A percentile compares a stretch with the other conserved stretches of the same genome.
These are phyloP conservation scores for Lasiosphaeriaceae sp. DNA, from an alignment of 495 filamentous ascomycete genomes.

Conservation along the genomic window DNA sequence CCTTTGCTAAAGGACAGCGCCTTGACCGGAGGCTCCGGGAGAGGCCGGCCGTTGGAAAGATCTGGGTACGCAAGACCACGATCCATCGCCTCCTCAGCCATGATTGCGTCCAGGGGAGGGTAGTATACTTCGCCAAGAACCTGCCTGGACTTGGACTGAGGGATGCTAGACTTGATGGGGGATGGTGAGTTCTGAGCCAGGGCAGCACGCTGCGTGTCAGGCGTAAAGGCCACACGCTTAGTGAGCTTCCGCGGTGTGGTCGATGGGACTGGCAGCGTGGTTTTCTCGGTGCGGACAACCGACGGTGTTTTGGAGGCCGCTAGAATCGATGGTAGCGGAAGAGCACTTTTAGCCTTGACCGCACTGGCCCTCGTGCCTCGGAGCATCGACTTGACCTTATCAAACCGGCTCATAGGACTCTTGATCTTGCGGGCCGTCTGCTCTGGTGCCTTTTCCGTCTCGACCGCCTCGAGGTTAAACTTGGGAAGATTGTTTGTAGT, in stretches of 20 bases:
- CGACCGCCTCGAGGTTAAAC: neutral
- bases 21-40: constrained; percentile 26
- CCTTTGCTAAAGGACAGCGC: constrained; percentile 22
- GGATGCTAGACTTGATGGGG: constrained; percentile 45
- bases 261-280: constrained; percentile 40
- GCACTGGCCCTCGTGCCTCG: constrained; percentile 35
- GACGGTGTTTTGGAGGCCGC: constrained; percentile 43
- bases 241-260: constrained; percentile 45
- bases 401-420: constrained; percentile 28
- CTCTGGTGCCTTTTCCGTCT: constrained; percentile 18
- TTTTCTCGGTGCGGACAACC: constrained; percentile 38
- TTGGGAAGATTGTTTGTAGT: constrained; percentile 31
- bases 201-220: constrained; percentile 35
- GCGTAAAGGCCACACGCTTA: constrained; percentile 47
- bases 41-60: constrained; percentile 33
- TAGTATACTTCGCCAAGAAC: constrained; percentile 32
- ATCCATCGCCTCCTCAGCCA: constrained; percentile 21
- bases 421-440: constrained; percentile 23
- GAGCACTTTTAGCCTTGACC: constrained; percentile 34
- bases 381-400: constrained; percentile 48
- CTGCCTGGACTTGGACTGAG: constrained; percentile 33
- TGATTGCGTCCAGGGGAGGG: constrained; percentile 29
- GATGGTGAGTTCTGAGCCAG: constrained; percentile 43
- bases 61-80: constrained; percentile 43
- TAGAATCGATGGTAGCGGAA: constrained; percentile 32